phyloP scores from a whole-genome alignment of 2,329 filamentous ascomycete species.

The Aspergillus ibericus region DNA sequence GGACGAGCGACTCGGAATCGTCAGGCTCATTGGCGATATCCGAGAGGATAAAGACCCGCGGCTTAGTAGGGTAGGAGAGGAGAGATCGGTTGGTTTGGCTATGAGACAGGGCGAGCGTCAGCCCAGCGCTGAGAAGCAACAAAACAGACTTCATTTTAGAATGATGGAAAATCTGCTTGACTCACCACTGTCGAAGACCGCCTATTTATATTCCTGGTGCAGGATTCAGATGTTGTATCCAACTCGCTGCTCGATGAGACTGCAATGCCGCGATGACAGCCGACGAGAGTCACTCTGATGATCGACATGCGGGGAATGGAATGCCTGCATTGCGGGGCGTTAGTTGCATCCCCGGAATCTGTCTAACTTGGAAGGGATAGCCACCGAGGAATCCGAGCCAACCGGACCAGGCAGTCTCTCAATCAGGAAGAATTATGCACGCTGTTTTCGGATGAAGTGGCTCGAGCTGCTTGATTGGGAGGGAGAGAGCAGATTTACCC shows the following conservation, averaged over 20 bases:
- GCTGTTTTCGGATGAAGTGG: neutral
- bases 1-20: conserved; percentile 40
- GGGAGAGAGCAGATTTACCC: neutral
- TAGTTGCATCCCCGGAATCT: neutral
- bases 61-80: neutral
- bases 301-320: neutral
- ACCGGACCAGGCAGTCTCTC: neutral
- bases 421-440: neutral
- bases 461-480: neutral
- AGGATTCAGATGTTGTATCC: neutral
- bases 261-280: neutral
- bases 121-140: neutral
- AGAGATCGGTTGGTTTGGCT: neutral
- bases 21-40: conserved; percentile 51
- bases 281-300: neutral
- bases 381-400: neutral
- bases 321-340: neutral
- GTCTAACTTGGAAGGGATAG: neutral
- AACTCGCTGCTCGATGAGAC: neutral
- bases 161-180: neutral
- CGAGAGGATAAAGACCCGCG: conserved; percentile 40
- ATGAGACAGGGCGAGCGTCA: neutral
- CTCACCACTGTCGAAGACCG: neutral
- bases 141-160: neutral
- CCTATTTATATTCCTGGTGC: neutral